Base-by-base conservation (phyloP, 2,329 filamentous ascomycete species). In the Aspergillus unguis region DNA sequence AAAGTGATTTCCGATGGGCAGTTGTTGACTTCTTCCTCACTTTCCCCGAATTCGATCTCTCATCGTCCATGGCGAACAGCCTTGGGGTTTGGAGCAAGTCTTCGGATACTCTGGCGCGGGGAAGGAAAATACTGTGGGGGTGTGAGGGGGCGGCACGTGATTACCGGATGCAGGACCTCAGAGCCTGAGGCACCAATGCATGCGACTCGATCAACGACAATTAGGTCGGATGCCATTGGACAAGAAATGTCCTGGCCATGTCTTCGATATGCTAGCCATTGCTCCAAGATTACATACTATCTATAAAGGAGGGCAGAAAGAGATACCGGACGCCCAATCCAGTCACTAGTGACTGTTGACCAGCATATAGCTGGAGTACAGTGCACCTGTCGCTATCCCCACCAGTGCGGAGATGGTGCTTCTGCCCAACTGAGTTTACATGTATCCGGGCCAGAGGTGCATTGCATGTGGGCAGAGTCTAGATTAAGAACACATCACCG, bases 1-100 rank as follows among this genome's bases (percentile, higher is more conserved):
- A 72, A 40, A 77, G 61, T 9, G 75, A 76, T 62, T 77, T 77
- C 53, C 72, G 71, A 62, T 75, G 71, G 46, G 70, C 62, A 37
- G 68, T 56, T 40, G 68, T 60, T 48, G 59, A 59, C 62, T 75
- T 75, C 66, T 74, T 75, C 64, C 69, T 72, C 33, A 68, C 62
- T 58, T 72, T 73, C 27, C 62, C 65, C 33, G 65, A 58, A 53
- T 65, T 59, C 44, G 60, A 57, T 59, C 66, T 69, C 50, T 71
- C 67, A 61, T 71, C 68, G 51, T 75, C 72, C 72, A 75, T 75
- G 53, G 58, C 57, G 61, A 58, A 59, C 56, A 56, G 57, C 50
- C 51, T 52, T 56, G 55, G 57, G 59, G 59, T 61, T 48, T 62
- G 56, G 61, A 59, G 61, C 56, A 59, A 58, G 56, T 61, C 55